Percentiles rank a stretch among this genome's conserved stretches.
Evolutionary conservation across 2,329 filamentous ascomycete species (phyloP).

Genomic region (Colletotrichum sublineola): DNA sequence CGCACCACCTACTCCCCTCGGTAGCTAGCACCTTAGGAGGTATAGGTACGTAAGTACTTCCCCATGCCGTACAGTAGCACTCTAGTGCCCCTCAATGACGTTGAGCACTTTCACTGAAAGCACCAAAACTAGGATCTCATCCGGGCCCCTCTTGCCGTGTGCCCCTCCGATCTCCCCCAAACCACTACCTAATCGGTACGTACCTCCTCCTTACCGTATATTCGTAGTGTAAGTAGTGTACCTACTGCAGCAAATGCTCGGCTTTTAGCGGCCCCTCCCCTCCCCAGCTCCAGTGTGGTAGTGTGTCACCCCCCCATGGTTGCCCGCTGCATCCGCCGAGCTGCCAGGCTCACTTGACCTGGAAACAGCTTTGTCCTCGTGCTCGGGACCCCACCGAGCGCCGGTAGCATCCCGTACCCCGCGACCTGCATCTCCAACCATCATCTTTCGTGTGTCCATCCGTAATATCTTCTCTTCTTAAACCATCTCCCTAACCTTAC

Average conservation of each 20-base stretch:
- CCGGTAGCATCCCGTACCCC: constrained; percentile 19
- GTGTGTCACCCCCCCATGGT: neutral
- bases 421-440: constrained; percentile 12
- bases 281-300: neutral
- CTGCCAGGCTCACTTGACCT: constrained; percentile 37
- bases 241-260: neutral
- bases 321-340: constrained; percentile 18
- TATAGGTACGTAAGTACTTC: neutral
- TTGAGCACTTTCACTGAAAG: neutral
- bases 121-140: constrained; percentile 30
- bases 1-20: neutral
- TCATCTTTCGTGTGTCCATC: neutral
- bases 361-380: constrained; percentile 39
- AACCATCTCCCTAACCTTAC: neutral
- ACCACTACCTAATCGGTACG: neutral
- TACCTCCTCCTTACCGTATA: neutral
- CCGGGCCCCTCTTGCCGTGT: constrained; percentile 3
- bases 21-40: too few relatives aligned
- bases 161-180: constrained; percentile 26
- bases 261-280: constrained; percentile 12
- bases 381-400: constrained; percentile 39
- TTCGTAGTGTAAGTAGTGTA: too few relatives aligned
- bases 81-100: constrained; percentile 22
- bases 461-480: neutral
- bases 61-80: neutral